Conservation (phyloP, 2,329 filamentous ascomycete genomes). For the Verticillium longisporum region DNA sequence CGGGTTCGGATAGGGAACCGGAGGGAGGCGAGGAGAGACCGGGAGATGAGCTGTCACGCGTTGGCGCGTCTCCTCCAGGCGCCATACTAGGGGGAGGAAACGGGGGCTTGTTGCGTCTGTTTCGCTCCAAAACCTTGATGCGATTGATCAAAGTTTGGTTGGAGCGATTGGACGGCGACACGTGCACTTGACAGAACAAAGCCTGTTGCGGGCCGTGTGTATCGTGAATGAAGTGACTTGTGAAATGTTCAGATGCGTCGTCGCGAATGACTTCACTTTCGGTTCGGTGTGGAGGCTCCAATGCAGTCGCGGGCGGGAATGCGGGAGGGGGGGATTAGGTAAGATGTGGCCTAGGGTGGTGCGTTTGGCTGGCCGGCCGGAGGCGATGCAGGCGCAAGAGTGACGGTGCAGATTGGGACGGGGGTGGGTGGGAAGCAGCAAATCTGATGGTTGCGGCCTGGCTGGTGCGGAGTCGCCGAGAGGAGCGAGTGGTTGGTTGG, state of each 20-base stretch:
- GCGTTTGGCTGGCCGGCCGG: background rate
- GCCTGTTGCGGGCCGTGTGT: background rate
- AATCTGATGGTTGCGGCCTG: background rate
- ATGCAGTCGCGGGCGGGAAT: background rate
- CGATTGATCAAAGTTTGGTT: background rate
- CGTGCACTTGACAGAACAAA: too few species aligned
- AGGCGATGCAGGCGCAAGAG: background rate
- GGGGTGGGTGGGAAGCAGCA: too few species aligned
- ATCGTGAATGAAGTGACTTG: background rate
- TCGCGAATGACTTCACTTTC: conserved; percentile 13
- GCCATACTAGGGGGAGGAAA: background rate
- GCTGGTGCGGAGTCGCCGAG: background rate
- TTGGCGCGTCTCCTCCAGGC: conserved; percentile 5
- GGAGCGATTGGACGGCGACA: background rate
- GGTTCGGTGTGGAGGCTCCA: background rate
- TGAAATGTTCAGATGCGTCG: background rate
- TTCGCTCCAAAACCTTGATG: background rate
- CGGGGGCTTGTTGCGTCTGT: too few species aligned
- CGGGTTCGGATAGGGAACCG: conserved; percentile 41
- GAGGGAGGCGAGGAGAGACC: conserved; percentile 46
- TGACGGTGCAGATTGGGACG: background rate
- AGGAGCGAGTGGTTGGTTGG: conserved; percentile 4
- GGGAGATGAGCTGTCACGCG: conserved; percentile 36
- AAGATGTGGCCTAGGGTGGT: conserved; percentile 7
- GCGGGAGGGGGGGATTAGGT: conserved; percentile 11